Conservation (phyloP, 345 rosid genomes). For the Passiflora organensis region DNA sequence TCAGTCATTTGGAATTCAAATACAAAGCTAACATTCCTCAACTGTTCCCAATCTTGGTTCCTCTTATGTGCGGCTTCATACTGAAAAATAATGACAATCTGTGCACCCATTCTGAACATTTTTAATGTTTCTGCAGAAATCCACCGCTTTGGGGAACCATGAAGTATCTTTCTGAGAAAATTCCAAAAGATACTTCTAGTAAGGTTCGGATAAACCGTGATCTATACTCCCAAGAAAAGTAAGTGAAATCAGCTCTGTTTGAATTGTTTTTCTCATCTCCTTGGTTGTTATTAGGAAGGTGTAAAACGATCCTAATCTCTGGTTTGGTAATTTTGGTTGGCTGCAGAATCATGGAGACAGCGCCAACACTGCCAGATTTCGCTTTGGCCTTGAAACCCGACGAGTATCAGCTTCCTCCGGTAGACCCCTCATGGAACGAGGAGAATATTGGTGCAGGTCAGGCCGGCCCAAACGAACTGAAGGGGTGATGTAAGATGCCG, state of each 20-base stretch:
- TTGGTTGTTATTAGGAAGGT: neutral
- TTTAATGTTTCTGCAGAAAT: conserved; percentile 63
- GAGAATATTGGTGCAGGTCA: conserved; percentile 28
- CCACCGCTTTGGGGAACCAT: conserved; percentile 86
- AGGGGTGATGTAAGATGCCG: conserved; percentile 25
- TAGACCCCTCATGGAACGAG: conserved; percentile 48
- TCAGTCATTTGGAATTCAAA: no score
- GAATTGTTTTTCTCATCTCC: neutral
- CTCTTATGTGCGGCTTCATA: no score
- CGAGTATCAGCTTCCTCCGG: conserved; percentile 71
- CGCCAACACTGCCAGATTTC: conserved; percentile 94
- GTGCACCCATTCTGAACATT: no score
- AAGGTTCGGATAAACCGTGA: conserved; percentile 93
- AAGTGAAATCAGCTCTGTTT: conserved; percentile 29
- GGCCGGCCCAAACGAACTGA: conserved; percentile 18
- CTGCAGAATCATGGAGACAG: conserved; percentile 89
- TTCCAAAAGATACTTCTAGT: conserved; percentile 86
- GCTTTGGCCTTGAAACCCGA: conserved; percentile 88
- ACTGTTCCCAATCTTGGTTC: no score
- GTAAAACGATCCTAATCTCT: no score
- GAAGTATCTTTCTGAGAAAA: conserved; percentile 86
- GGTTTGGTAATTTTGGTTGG: conserved; percentile 5
- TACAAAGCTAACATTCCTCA: no score
- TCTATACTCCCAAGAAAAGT: conserved; percentile 79
- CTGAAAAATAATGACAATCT: no score